Conservation (phyloP, 768 basidiomycete species). For the Kwoniella sp. region DNA sequence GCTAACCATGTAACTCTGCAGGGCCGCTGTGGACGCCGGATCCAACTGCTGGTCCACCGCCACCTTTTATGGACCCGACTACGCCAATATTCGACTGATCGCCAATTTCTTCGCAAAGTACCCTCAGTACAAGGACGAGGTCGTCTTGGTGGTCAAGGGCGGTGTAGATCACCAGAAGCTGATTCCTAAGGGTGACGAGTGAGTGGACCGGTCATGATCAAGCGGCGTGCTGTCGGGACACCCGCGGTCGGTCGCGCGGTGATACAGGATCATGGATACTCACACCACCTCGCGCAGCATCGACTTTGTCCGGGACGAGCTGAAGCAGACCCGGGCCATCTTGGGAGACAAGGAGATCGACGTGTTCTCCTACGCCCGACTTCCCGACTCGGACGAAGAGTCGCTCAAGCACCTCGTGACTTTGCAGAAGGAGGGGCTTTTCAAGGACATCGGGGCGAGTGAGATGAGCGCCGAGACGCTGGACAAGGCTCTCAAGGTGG, state of each 20-base stretch:
- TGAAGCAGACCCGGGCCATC: constrained; percentile 53
- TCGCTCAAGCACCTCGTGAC: constrained; percentile 52
- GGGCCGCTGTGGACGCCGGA: constrained; percentile 47
- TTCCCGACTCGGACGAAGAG: constrained; percentile 56
- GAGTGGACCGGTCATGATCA: constrained; percentile 1
- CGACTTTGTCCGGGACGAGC: constrained; percentile 56
- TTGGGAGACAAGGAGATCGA: constrained; percentile 61
- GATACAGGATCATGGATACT: too few relatives aligned
- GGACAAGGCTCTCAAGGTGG: constrained; percentile 51
- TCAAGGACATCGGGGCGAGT: constrained; percentile 46
- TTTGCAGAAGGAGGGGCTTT: constrained; percentile 58
- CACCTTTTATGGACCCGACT: constrained; percentile 59
- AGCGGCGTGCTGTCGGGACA: too few relatives aligned
- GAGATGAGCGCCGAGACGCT: constrained; percentile 53
- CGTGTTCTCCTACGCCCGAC: constrained; percentile 53
- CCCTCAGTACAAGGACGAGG: constrained; percentile 53
- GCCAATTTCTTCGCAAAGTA: constrained; percentile 56
- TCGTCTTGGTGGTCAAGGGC: constrained; percentile 57
- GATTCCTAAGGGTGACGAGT: constrained; percentile 15
- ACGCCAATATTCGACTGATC: constrained; percentile 56
- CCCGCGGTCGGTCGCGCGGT: too few relatives aligned
- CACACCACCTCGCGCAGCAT: too few relatives aligned
- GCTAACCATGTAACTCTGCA: constrained; percentile 52
- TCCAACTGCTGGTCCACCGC: constrained; percentile 50
- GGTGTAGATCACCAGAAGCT: constrained; percentile 20